These are phyloP conservation scores for Colletotrichum melonis DNA, from an alignment of 2,329 filamentous ascomycete genomes.

Conservation along the genomic window DNA sequence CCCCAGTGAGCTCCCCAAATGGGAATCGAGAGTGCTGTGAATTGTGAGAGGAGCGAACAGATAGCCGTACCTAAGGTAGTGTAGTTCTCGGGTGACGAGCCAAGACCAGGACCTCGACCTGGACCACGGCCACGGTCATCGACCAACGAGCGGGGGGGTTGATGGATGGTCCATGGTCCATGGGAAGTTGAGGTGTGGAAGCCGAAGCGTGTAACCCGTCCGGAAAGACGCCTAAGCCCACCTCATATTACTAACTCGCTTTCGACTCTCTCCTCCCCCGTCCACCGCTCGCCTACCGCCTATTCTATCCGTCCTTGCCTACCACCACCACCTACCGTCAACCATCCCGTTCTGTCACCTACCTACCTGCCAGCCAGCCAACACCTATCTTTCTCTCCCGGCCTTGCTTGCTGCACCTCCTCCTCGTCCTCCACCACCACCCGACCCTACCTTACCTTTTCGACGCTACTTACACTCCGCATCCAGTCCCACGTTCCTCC, in stretches of 20 bases:
- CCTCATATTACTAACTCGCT: constrained; percentile 34
- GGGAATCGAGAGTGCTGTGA: background rate
- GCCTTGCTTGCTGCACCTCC: constrained; percentile 7
- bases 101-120: background rate
- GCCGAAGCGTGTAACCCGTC: constrained; percentile 16
- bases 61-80: background rate
- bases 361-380: background rate
- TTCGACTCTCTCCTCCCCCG: constrained; percentile 25
- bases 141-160: constrained; percentile 24
- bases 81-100: background rate
- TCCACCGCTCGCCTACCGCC: constrained; percentile 3
- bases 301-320: constrained; percentile 6
- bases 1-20: constrained; percentile 1
- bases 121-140: constrained; percentile 1
- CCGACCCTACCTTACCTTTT: background rate
- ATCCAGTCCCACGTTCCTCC: constrained; percentile 22
- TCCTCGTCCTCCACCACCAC: background rate
- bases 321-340: background rate
- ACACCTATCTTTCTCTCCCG: background rate
- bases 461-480: constrained; percentile 8
- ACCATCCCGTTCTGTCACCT: constrained; percentile 3
- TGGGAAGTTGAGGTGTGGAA: constrained; percentile 18
- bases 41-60: background rate
- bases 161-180: background rate
- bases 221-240: constrained; percentile 31